Evolutionary conservation across 2,329 filamentous ascomycete genomes (phyloP).

Genomic region (Triangularia verruculosa): DNA sequence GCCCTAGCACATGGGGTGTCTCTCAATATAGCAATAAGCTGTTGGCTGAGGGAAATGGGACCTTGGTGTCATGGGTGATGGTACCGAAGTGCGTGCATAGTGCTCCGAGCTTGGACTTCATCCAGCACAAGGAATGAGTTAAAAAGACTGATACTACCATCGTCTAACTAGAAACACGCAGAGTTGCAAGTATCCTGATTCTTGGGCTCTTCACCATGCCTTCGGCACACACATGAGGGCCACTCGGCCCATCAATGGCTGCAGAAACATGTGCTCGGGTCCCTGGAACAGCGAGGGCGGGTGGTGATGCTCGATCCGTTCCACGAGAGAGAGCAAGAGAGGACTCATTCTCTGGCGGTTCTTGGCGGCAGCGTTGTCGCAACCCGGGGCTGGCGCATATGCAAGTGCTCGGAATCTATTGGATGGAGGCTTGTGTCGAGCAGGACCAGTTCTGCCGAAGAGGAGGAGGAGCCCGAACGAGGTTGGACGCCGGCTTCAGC

Average conservation of each 20-base stretch:
- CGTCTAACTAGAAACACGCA: neutral
- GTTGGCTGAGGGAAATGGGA: neutral
- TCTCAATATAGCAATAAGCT: slow-evolving; percentile 17
- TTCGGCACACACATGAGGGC: neutral
- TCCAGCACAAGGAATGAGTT: neutral
- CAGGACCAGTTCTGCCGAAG: slow-evolving; percentile 26
- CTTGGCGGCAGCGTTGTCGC: slow-evolving; percentile 31
- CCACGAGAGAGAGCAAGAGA: neutral
- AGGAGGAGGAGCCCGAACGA: slow-evolving; percentile 16
- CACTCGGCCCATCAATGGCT: neutral
- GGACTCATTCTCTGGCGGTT: slow-evolving; percentile 1
- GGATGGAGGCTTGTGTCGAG: slow-evolving; percentile 22
- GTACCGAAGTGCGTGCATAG: slow-evolving; percentile 20
- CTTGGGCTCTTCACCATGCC: neutral
- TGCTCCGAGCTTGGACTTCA: neutral
- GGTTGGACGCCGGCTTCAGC: neutral
- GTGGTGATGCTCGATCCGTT: neutral
- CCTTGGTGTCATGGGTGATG: slow-evolving; percentile 15
- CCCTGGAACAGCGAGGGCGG: neutral
- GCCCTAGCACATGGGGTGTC: slow-evolving; percentile 11
- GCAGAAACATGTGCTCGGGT: neutral
- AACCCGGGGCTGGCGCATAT: slow-evolving; percentile 23
- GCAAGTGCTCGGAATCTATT: slow-evolving; percentile 25
- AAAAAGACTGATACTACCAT: slow-evolving; percentile 2
- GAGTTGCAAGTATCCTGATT: neutral